Evolutionary conservation across 2,329 filamentous ascomycete species (phyloP), one percentile per base, ranked within the genome.

Genomic region (Cytospora chrysosperma): DNA sequence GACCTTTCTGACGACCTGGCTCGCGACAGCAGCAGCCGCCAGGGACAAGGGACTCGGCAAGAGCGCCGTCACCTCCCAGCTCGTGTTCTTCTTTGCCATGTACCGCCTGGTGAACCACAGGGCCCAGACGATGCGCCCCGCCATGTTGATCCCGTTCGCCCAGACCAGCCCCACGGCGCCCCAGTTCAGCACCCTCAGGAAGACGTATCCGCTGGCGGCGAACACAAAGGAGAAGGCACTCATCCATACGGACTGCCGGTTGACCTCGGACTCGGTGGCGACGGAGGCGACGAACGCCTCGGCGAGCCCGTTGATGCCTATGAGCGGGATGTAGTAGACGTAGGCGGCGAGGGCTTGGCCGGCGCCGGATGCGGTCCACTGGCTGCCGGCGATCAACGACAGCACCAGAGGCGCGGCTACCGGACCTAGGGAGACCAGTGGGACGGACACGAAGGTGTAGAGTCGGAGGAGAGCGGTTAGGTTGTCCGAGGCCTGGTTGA

Each of bases 281-380:
- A 96, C 91, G 2, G 92, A 92, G 0, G 93, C 89, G 19, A 98
- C 93, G 70, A 99, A 98, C 0, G 93, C 92, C 77, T 99, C 95
- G 1, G 90, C 87, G 26, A 98, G 86, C 58, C 95, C 95, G 72
- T 99, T 99, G 70, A 96, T 79, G 3, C 94, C 95, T 4, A 98
- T 83, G 28, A 98, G 87, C 0, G 95, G 95, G 64, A 99, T 91
- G 77, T 97, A 98, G 75, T 92, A 93, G 78, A 92, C 93, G 76
- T 97, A 99, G 0, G 83, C 84, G 0, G 88, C 87, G 8, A 99
- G 82, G 4, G 95, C 88, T 10, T 82, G 75, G 7, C 88, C 88
- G 0, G 93, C 92, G 51, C 89, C 89, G 0, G 89, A 88, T 4
- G 81, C 81, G 0, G 86, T 82, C 95, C 95, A 99, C 62, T 83